Base-by-base conservation (phyloP, 169 alveolate genomes). In the Cryptosporidium bovis region DNA sequence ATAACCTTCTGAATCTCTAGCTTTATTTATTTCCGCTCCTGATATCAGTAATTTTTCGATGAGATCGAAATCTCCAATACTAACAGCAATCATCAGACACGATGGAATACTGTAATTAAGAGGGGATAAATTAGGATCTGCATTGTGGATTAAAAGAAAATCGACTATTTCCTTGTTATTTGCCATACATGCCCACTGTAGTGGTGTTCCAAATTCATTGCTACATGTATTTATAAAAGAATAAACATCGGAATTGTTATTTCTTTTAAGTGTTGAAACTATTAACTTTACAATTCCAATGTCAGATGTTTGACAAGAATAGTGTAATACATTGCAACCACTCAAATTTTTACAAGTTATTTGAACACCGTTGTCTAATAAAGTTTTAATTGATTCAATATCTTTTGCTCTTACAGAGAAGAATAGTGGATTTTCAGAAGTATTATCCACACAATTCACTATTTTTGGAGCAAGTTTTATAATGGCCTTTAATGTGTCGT, bases 181-280 rank as follows among this genome's bases (percentile, higher is more conserved):
- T 2, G 51, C 64, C 71, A 77, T 77, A 24, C 87, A 77, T 20
- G 87, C 87, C 87, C 87, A 77, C 31, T 77, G 87, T 6, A 77
- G 64, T 44, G 87, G 87, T 36, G 87, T 77, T 1, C 87, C 87
- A 44, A 77, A 62, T 60, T 77, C 87, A 20, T 18, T 44, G 55
- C 87, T 77, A 62, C 87, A 77, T 58, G 69, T 44, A 40, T 77
- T 77, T 7, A 77, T 60, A 18, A 77, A 77, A 16, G 58, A 20
- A 16, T 69, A 44, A n/a, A 69, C 24, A 33, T 56, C 83, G 27
- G 56, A 55, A 6, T 33, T 51, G 13, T 53, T 10, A 7, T 56
- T 55, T 13, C 27, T 36, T 1, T 27, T 18, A 1, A 62, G 16
- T 20, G 24, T 20, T 20, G 67, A 62, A 27, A 77, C 36, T 24